A percentile compares a stretch with the other conserved stretches of the same genome.
phyloP scores from a whole-genome alignment of 2,329 filamentous ascomycete genomes.

The Neurospora crassa region DNA sequence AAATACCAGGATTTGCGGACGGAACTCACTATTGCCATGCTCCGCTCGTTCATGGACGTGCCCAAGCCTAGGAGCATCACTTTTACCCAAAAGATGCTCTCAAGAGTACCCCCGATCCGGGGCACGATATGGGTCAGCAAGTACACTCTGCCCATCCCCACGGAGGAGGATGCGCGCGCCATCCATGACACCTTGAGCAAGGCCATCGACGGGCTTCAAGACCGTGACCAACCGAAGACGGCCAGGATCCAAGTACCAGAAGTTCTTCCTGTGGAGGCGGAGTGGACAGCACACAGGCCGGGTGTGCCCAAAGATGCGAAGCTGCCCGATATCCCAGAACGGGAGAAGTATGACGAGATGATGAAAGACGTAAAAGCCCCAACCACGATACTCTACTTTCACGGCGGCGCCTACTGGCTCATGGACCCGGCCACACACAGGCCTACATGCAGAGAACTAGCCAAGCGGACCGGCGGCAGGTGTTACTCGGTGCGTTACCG shows the following conservation, averaged over 20 bases:
- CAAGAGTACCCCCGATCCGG: conserved; percentile 58
- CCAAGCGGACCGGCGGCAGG: conserved; percentile 56
- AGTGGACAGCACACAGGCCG: conserved; percentile 66
- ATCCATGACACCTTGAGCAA: conserved; percentile 47
- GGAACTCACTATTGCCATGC: conserved; percentile 58
- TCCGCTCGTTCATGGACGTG: conserved; percentile 54
- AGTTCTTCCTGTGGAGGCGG: conserved; percentile 51
- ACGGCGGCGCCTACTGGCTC: conserved; percentile 67
- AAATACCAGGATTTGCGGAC: conserved; percentile 72
- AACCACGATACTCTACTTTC: conserved; percentile 62
- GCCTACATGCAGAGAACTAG: conserved; percentile 46
- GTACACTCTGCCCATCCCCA: conserved; percentile 52
- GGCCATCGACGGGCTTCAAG: conserved; percentile 46
- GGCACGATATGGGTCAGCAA: conserved; percentile 75
- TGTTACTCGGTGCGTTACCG: conserved; percentile 67
- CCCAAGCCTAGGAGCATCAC: conserved; percentile 41
- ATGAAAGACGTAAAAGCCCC: conserved; percentile 57
- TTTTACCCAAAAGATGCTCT: conserved; percentile 52
- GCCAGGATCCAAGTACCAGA: conserved; percentile 35
- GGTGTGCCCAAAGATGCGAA: conserved; percentile 38
- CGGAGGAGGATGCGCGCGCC: conserved; percentile 33
- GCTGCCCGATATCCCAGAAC: conserved; percentile 49
- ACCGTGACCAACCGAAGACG: conserved; percentile 22
- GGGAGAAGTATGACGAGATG: conserved; percentile 54
- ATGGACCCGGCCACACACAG: conserved; percentile 63